Base-by-base conservation (phyloP, 1,284 basidiomycete genomes). In the Ustilago crameri region DNA sequence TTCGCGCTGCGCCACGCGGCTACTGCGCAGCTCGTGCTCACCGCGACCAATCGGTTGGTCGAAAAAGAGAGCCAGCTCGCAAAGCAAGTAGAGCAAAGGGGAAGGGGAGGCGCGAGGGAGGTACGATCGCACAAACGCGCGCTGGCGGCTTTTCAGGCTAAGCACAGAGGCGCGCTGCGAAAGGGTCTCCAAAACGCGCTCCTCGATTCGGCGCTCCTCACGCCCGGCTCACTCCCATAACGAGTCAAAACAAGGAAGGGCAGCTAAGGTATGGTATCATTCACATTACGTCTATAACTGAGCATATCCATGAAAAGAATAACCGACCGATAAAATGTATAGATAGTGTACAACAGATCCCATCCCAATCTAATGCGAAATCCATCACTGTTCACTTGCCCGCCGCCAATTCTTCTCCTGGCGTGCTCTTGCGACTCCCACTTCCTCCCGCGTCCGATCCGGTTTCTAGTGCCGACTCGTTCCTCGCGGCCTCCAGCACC, bases 391-490 rank as follows among this genome's bases (percentile, higher is more conserved):
- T 7, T 30, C 30, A 30, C 30, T 12, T 30, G 5, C 9, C 9
- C 15, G 51, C 37, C 18, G 56, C 55, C 22, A 23, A n/a, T 27
- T 58, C 55, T 1, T 65, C 53, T 9, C 15, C 20, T 2, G 63
- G 63, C 1, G 56, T 59, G 20, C 51, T 47, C 9, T 48, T 58
- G 35, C 34, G 44, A 41, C 54, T 52, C 5, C 17, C 62, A 45
- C 54, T 52, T 5, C 17, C 62, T 3, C 52, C 66, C 1, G 51
- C 51, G 0, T 69, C 66, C 2, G 52, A 51, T 2, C 46, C 27
- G 4, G 57, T 64, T n/a, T 71, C 62, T 14, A 71, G 26, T 0
- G 68, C 68, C 1, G 61, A 61, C 1, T 54, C 51, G 26, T 64
- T 66, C 9, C 44, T 20, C 4, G 54, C 59, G 4, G 41, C 54